A percentile compares a stretch with the other conserved stretches of the same genome.
Evolutionary conservation across 805 yeast genomes (phyloP).

Genomic region (Teunomyces kruisii): DNA sequence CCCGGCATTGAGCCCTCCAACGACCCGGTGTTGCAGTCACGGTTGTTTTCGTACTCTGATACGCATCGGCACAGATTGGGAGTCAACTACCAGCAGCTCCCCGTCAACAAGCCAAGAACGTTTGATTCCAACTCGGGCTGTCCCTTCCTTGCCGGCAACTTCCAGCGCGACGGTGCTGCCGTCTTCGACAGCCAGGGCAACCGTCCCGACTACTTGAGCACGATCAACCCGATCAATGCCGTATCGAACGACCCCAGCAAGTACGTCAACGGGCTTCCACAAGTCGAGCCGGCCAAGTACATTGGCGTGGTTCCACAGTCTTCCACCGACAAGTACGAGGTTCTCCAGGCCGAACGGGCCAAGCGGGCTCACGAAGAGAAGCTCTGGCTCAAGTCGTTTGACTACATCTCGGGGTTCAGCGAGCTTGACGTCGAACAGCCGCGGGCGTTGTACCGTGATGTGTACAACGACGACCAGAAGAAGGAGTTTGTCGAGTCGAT

Average conservation of each 20-base stretch:
- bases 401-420: slow-evolving; percentile 39
- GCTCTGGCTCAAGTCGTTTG: slow-evolving; percentile 35
- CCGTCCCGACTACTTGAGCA: slow-evolving; percentile 54
- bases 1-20: slow-evolving; percentile 82
- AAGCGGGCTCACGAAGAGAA: slow-evolving; percentile 36
- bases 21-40: slow-evolving; percentile 80
- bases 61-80: slow-evolving; percentile 84
- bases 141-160: slow-evolving; percentile 26
- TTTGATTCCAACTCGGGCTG: slow-evolving; percentile 23
- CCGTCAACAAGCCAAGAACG: slow-evolving; percentile 61
- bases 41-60: slow-evolving; percentile 81
- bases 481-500: slow-evolving; percentile 36
- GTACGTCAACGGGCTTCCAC: slow-evolving; percentile 18
- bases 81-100: slow-evolving; percentile 76
- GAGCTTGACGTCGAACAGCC: slow-evolving; percentile 50
- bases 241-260: slow-evolving; percentile 18
- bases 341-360: slow-evolving; percentile 27
- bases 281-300: slow-evolving; percentile 23
- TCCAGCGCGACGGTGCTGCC: slow-evolving; percentile 23
- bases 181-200: slow-evolving; percentile 36
- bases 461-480: slow-evolving; percentile 31
- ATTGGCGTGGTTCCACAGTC: slow-evolving; percentile 32
- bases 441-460: slow-evolving; percentile 41
- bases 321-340: slow-evolving; percentile 21
- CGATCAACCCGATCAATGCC: slow-evolving; percentile 31